Percentiles rank a stretch among this genome's conserved stretches.
Evolutionary conservation across 2,329 filamentous ascomycete species (phyloP).

Genomic region (Macrophomina pseudophaseolina): DNA sequence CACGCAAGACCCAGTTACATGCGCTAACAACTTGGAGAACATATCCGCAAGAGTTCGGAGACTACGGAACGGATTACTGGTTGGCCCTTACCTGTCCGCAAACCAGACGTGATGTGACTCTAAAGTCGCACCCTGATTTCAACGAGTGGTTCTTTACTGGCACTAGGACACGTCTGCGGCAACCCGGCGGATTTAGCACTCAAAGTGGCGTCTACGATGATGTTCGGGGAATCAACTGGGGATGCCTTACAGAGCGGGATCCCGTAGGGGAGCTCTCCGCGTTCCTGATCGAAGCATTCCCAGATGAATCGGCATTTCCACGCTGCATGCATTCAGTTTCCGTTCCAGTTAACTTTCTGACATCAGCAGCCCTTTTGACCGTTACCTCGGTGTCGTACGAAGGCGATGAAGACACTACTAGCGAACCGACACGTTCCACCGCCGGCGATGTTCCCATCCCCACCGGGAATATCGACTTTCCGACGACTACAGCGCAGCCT

Average conservation of each 20-base stretch:
- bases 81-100: neutral
- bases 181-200: neutral
- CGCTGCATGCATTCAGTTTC: conserved; percentile 1
- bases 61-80: conserved; percentile 1
- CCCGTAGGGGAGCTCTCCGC: neutral
- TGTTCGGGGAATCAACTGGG: conserved; percentile 1
- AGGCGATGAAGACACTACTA: neutral
- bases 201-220: conserved; percentile 3
- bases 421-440: neutral
- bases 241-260: neutral
- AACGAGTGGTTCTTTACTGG: neutral
- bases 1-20: neutral
- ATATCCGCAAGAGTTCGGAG: neutral
- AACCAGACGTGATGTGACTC: conserved; percentile 3
- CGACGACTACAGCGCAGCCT: neutral
- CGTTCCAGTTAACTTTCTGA: neutral
- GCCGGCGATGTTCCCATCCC: neutral
- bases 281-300: neutral
- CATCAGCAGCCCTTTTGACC: neutral
- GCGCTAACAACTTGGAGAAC: neutral
- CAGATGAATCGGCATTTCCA: neutral
- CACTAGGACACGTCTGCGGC: neutral
- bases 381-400: neutral
- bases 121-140: conserved; percentile 1
- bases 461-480: neutral